Evolutionary conservation across 805 yeast genomes (phyloP), one percentile per base, ranked within the genome.

Genomic region (Metschnikowia picachoensis): DNA sequence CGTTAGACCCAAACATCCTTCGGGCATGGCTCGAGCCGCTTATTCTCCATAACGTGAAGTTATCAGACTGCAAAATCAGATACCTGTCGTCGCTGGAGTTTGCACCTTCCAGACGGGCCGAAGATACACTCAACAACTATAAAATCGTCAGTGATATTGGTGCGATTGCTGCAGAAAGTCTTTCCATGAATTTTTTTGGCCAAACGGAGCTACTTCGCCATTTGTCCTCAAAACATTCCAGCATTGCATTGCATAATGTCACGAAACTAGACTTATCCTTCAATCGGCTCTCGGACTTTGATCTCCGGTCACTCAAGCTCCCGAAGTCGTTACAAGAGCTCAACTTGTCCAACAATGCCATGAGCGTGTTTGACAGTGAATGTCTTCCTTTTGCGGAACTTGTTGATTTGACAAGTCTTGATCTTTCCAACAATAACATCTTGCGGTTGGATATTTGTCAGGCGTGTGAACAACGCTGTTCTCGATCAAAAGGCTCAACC

Each of bases 341-440:
- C 32, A 60, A 62, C 37, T 49, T 65, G n/a, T 61, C 69, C 5
- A 64, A 64, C 46, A 66, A 66, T 43, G 53, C 41, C 33, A 35
- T 65, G 13, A 44, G 49, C 27, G 41, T 38, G 16, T 20, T 65
- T n/a, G 50, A 48, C 42, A 49, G 52, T 30, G 33, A 37, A 4
- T 53, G 48, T 12, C 56, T 63, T 29, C 40, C 53, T 1, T 52
- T 52, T 39, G 44, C 37, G n/a, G 15, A 47, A 2, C 47, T 62
- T 27, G 38, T 42, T 7, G 43, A 45, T n/a, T 48, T 62, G 28
- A 25, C 34, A 37, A 37, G 27, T 8, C 48, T 63, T 15, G 51
- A 63, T 41, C 42, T 62, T 2, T 53, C 64, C 34, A 63, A 63
- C 46, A 63, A 63, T 43, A 59, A 59, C 28, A 39, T 62, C 27